Percentiles rank a stretch among this genome's conserved stretches.
Evolutionary conservation across 1,284 basidiomycete genomes (phyloP).

Genomic region (Moesziomyces parantarcticus): DNA sequence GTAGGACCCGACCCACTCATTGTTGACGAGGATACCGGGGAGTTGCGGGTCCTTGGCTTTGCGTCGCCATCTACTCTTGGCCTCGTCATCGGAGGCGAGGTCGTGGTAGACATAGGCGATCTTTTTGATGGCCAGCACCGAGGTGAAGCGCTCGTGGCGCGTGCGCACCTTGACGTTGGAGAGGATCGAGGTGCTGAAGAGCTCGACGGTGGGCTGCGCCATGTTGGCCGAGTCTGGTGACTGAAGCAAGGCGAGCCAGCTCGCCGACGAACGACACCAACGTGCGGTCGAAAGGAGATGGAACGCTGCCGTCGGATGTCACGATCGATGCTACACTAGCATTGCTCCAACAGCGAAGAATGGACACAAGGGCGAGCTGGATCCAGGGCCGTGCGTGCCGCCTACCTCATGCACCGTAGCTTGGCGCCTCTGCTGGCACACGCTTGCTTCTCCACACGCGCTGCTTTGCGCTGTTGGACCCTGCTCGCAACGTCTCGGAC

Average conservation of each 20-base stretch:
- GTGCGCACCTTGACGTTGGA: constrained; percentile 62
- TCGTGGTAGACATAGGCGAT: constrained; percentile 66
- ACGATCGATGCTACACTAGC: too few relatives aligned
- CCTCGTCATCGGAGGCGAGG: constrained; percentile 64
- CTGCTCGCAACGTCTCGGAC: not conserved
- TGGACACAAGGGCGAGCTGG: not conserved
- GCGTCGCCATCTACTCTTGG: constrained; percentile 64
- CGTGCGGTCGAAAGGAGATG: not conserved
- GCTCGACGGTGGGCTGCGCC: constrained; percentile 56
- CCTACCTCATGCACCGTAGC: too few relatives aligned
- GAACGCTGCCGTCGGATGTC: not conserved
- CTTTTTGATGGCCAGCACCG: constrained; percentile 60
- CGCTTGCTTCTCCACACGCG: not conserved
- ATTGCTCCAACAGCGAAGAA: not conserved
- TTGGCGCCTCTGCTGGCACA: not conserved
- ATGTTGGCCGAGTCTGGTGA: constrained; percentile 8
- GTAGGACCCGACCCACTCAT: constrained; percentile 66
- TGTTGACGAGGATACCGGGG: constrained; percentile 65
- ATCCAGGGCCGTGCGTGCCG: not conserved
- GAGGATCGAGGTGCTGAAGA: constrained; percentile 67
- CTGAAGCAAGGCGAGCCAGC: not conserved
- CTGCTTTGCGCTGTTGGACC: not conserved
- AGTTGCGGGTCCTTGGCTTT: constrained; percentile 62
- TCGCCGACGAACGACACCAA: not conserved
- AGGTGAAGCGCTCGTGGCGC: constrained; percentile 63